These are phyloP conservation scores for Fusarium marasasianum DNA, from an alignment of 2,329 filamentous ascomycete genomes.

Conservation along the genomic window DNA sequence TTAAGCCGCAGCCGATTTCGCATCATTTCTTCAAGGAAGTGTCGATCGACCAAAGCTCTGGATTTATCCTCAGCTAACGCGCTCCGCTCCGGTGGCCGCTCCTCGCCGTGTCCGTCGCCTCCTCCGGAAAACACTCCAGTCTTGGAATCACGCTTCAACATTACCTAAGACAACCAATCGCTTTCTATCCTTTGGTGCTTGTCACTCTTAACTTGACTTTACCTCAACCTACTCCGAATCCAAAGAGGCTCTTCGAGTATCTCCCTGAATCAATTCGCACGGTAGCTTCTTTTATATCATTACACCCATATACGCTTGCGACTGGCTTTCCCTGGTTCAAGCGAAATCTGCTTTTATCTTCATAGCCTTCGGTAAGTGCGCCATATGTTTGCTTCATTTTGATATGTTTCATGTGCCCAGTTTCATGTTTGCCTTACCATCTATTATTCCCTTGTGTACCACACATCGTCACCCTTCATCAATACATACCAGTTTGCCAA, in stretches of 20 bases:
- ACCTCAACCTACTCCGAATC: conserved; percentile 7
- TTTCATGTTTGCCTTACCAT: neutral
- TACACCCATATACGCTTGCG: neutral
- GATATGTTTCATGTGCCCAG: conserved; percentile 7
- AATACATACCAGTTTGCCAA: neutral
- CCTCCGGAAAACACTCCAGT: conserved; percentile 28
- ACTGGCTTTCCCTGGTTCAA: neutral
- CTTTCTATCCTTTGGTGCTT: conserved; percentile 13
- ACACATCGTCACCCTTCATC: conserved; percentile 1
- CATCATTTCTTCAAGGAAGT: conserved; percentile 13
- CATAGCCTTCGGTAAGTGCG: conserved; percentile 22
- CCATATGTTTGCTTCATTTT: conserved; percentile 26
- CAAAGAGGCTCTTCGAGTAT: conserved; percentile 10
- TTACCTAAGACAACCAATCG: conserved; percentile 27
- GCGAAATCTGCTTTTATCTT: neutral
- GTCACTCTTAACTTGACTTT: conserved; percentile 23
- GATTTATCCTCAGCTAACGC: conserved; percentile 20
- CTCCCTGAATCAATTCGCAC: neutral
- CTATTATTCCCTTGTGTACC: neutral
- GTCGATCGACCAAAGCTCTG: conserved; percentile 23
- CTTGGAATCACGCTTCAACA: conserved; percentile 22
- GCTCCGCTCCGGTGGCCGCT: conserved; percentile 24
- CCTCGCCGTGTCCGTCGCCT: conserved; percentile 34
- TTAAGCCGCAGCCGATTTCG: neutral
- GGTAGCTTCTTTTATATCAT: neutral